Evolutionary conservation across 2,329 filamentous ascomycete genomes (phyloP), one percentile per base, ranked within the genome.

Genomic region (Xylariaceae sp.): DNA sequence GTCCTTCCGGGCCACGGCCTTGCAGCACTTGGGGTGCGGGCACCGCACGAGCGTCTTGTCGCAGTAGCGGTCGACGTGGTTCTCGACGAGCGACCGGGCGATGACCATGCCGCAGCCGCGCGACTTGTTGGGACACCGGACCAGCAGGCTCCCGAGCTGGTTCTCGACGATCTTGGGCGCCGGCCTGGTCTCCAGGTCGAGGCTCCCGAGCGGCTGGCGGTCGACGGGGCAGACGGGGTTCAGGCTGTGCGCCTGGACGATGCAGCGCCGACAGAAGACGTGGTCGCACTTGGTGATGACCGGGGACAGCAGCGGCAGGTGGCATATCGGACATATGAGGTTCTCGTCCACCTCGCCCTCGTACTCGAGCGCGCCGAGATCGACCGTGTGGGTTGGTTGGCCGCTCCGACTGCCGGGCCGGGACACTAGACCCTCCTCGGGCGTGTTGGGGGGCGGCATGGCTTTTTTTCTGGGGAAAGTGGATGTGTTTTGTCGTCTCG

Each of bases 201-300:
- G 50, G 14, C 61, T 56, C 42, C 66, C 59, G 8, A 61, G 52
- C 9, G 57, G 56, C 19, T 57, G 66, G n/a, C 78, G 68, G 55
- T 81, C 78, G 40, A 81, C 70, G 2, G 78, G 78, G 42, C 78
- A 82, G 23, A 65, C 59, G 40, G 64, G 55, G 36, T 63, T 67
- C 23, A 65, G 54, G 36, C 61, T 57, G 37, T 68, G 61, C 6
- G 69, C 64, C 43, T 67, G 62, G 31, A 60, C 51, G 17, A 82
- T 63, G 52, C 79, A 83, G 4, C 65, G 64, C 36, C 71, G 69
- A 52, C 79, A 83, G 54, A 83, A 83, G 9, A 76, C 78, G 55
- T 83, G 79, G 41, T 80, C 74, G 59, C 79, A 83, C 6, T 65
- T 63, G 1, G 78, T 81, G 29, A 78, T 78, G 33, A 78, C 66